Evolutionary conservation across 345 rosid species (phyloP).

Genomic region (Limnanthes douglasii): DNA sequence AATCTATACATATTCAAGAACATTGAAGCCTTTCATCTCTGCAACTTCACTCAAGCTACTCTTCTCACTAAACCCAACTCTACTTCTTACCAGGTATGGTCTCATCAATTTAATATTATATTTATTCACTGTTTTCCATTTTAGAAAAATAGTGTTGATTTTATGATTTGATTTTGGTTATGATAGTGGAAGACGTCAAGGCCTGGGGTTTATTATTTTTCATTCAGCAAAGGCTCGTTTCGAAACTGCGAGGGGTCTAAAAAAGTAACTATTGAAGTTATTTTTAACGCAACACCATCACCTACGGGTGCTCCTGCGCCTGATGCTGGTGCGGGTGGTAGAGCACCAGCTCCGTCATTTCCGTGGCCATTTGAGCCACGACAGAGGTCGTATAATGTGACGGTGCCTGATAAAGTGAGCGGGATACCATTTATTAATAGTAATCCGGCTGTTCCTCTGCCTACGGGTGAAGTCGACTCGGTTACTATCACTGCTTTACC

Average conservation of each 20-base stretch:
- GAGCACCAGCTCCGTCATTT: constrained; percentile 55
- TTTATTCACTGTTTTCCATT: neutral
- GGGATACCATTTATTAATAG: constrained; percentile 81
- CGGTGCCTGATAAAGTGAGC: constrained; percentile 45
- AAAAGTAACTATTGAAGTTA: constrained; percentile 52
- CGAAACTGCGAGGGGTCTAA: constrained; percentile 34
- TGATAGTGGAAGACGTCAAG: constrained; percentile 90
- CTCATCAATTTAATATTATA: neutral
- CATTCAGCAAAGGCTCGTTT: constrained; percentile 60
- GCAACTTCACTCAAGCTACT: constrained; percentile 66
- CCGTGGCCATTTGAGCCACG: constrained; percentile 83
- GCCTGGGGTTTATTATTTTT: constrained; percentile 73
- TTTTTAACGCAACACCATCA: constrained; percentile 11
- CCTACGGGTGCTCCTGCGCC: constrained; percentile 35
- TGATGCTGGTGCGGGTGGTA: constrained; percentile 39
- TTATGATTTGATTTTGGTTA: neutral
- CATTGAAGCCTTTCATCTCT: constrained; percentile 60
- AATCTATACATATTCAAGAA: constrained; percentile 76
- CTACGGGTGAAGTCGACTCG: constrained; percentile 93
- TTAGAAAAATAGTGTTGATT: neutral
- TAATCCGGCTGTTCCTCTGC: constrained; percentile 92
- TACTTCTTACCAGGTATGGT: constrained; percentile 48
- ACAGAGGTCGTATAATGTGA: constrained; percentile 22
- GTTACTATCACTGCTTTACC: constrained; percentile 70
- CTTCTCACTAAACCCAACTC: constrained; percentile 63